These are phyloP conservation scores for Areca catechu DNA, from an alignment of 176 grass and related monocot genomes.

Conservation along the genomic window DNA sequence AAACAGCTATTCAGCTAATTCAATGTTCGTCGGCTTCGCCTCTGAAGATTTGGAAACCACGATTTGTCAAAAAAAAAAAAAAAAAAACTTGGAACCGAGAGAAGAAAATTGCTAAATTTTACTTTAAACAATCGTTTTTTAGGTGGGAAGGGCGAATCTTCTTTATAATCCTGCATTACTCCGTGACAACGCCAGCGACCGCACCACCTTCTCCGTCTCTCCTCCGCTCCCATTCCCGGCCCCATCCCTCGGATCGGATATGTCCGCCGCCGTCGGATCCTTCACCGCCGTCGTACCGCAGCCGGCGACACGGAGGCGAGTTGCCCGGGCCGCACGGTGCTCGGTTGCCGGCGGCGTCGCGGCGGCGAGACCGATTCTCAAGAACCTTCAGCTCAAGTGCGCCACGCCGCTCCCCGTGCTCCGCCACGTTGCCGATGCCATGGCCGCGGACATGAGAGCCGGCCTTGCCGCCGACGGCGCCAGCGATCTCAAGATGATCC, in stretches of 20 bases:
- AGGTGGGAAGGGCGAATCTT: too few relatives aligned
- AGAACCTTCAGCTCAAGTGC: conserved; percentile 24
- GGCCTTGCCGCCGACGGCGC: conserved; percentile 17
- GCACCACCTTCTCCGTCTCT: too few relatives aligned
- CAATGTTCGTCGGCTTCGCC: too few relatives aligned
- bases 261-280: conserved; percentile 18
- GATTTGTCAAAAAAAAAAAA: too few relatives aligned
- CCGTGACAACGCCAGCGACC: too few relatives aligned
- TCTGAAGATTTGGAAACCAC: too few relatives aligned
- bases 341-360: not conserved
- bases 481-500: conserved; percentile 43
- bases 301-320: not conserved
- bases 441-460: conserved; percentile 25
- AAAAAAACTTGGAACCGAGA: too few relatives aligned
- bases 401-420: conserved; percentile 31
- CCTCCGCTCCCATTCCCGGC: too few relatives aligned
- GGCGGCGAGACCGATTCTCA: conserved; percentile 11
- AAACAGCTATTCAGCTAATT: too few relatives aligned
- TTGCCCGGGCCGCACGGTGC: conserved; percentile 4
- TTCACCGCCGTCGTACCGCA: not conserved
- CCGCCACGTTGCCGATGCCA: conserved; percentile 25
- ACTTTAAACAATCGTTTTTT: too few relatives aligned
- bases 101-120: too few relatives aligned
- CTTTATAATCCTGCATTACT: too few relatives aligned
- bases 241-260: not conserved